Evolutionary conservation across 768 basidiomycete genomes (phyloP).

Genomic region (Xanthoconium purpureum): DNA sequence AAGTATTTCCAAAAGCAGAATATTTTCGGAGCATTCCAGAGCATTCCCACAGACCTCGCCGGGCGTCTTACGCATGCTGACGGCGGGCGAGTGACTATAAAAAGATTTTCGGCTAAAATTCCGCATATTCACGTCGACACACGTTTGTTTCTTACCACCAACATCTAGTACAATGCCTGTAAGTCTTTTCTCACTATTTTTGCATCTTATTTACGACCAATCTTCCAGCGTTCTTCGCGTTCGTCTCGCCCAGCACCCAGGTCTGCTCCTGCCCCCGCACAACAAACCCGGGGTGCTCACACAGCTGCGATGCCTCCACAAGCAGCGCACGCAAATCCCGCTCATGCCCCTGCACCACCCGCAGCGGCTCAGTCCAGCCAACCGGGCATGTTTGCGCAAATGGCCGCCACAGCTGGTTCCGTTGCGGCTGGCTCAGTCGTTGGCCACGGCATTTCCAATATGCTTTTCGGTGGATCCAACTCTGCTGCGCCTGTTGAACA

Average conservation of each 20-base stretch:
- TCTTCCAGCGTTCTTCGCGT: slow-evolving; percentile 69
- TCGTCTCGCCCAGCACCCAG: slow-evolving; percentile 59
- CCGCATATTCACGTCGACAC: not conserved
- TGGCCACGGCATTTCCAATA: slow-evolving; percentile 84
- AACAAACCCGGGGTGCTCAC: slow-evolving; percentile 46
- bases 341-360: slow-evolving; percentile 41
- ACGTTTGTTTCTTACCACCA: slow-evolving; percentile 20
- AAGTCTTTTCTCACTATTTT: slow-evolving; percentile 21
- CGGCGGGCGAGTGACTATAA: slow-evolving; percentile 16
- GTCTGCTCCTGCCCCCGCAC: slow-evolving; percentile 49
- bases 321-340: slow-evolving; percentile 41
- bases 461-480: slow-evolving; percentile 79
- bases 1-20: slow-evolving; percentile 10
- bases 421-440: slow-evolving; percentile 86
- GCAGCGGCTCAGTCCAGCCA: slow-evolving; percentile 39
- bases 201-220: not conserved
- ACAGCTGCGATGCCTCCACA: slow-evolving; percentile 46
- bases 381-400: slow-evolving; percentile 77
- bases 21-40: not conserved
- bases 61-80: slow-evolving; percentile 15
- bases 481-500: slow-evolving; percentile 44
- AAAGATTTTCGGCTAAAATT: slow-evolving; percentile 20
- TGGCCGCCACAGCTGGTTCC: slow-evolving; percentile 89
- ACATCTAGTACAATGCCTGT: slow-evolving; percentile 45
- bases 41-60: slow-evolving; percentile 21